A percentile compares a stretch with the other conserved stretches of the same genome.
These are phyloP conservation scores for Astragalus membranaceus DNA, from an alignment of 306 rosid species.

Conservation along the genomic window DNA sequence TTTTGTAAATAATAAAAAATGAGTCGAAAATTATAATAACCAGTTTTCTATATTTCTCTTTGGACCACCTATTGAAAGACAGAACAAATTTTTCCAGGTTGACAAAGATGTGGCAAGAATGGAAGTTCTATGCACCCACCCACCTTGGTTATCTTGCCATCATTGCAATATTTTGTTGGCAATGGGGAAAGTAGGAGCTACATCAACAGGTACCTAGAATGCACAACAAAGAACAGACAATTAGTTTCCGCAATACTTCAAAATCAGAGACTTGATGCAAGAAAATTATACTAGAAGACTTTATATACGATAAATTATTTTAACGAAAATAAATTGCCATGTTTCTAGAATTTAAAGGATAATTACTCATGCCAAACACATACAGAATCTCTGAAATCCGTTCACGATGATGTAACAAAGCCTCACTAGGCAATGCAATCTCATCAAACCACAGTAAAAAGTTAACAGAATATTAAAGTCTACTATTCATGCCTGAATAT, in stretches of 20 bases:
- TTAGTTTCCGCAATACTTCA: background rate
- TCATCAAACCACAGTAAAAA: background rate
- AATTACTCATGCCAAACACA: too few species aligned
- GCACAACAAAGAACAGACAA: constrained; percentile 1
- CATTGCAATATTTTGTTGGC: constrained; percentile 49
- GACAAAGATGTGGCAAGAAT: constrained; percentile 1
- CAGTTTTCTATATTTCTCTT: too few species aligned
- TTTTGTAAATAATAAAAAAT: too few species aligned
- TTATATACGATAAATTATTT: background rate
- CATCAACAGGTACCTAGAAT: constrained; percentile 82
- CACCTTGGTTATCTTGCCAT: constrained; percentile 7
- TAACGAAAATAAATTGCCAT: background rate
- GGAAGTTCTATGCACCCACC: constrained; percentile 1
- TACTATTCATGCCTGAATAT: constrained; percentile 52
- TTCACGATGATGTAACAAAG: background rate
- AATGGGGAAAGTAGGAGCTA: constrained; percentile 63
- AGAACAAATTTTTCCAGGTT: background rate
- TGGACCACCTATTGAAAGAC: background rate
- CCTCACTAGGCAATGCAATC: background rate
- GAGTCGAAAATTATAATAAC: too few species aligned
- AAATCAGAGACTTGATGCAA: background rate
- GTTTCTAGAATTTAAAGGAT: too few species aligned
- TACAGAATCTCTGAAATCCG: background rate
- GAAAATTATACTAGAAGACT: background rate
- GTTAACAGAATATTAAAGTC: background rate